Conservation (phyloP, 768 basidiomycete species). For the Strobilomyces dryophilus region DNA sequence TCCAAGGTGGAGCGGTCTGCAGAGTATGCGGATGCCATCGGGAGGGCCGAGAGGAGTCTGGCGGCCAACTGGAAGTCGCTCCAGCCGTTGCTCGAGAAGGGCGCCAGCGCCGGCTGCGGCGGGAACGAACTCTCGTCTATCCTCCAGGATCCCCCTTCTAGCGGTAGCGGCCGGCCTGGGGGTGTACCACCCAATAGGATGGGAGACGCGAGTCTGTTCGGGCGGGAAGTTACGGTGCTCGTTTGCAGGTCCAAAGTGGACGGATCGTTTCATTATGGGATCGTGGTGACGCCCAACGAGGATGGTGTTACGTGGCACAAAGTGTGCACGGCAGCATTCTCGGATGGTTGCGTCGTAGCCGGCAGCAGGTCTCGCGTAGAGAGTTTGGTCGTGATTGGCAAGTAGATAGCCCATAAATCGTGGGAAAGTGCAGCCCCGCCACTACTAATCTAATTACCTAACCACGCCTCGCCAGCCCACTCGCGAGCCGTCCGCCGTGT, state of each 20-base stretch:
- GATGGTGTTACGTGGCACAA: slow-evolving; percentile 7
- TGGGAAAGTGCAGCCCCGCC: too few relatives aligned
- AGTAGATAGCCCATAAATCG: too few relatives aligned
- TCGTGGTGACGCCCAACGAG: slow-evolving; percentile 1
- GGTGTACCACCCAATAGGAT: slow-evolving; percentile 5
- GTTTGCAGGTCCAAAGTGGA: slow-evolving; percentile 10
- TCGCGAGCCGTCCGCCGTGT: too few relatives aligned
- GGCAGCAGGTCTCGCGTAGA: background rate
- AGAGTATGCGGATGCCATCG: background rate
- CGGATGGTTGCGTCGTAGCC: background rate
- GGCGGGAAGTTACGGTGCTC: background rate
- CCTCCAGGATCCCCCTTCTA: background rate
- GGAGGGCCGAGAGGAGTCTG: slow-evolving; percentile 8
- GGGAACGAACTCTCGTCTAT: background rate
- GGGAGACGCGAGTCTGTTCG: slow-evolving; percentile 7
- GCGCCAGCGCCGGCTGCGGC: background rate
- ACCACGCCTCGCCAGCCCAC: too few relatives aligned
- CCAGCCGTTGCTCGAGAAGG: background rate
- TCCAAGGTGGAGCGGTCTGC: slow-evolving; percentile 4
- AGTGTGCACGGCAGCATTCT: slow-evolving; percentile 10
- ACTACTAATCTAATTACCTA: too few relatives aligned
- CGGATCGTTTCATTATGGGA: slow-evolving; percentile 7
- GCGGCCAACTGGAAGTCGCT: background rate
- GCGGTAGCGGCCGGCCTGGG: too few relatives aligned
- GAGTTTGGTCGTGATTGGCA: slow-evolving; percentile 3